Base-by-base conservation (phyloP, 129 eudicot species). In the Chrysanthemum lavandulifolium region DNA sequence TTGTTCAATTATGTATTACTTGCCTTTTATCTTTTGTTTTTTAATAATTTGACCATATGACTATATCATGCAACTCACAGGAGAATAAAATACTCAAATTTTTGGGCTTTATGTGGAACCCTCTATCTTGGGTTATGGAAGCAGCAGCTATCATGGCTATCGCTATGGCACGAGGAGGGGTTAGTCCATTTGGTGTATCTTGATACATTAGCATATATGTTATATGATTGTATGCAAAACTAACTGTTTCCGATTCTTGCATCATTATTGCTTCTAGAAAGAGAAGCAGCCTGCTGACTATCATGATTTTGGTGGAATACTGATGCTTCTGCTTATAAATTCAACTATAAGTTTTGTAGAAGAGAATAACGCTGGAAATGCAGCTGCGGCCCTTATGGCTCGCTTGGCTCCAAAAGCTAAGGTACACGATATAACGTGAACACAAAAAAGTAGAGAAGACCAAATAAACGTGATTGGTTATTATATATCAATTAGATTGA, bases 341-440 rank as follows among this genome's bases (percentile, higher is more conserved):
- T 84, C 88, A 73, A 80, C 85, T 61, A 84, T 84, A 63, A 80
- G 88, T 84, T 84, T 84, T 43, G 78, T 84, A 21, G 88, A 84
- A 63, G 88, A 84, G 78, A 84, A 84, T 77, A 84, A 80, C 31
- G 88, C 88, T 13, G 88, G 88, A 14, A 84, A 84, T 14, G 88
- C 88, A 77, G 88, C 88, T 72, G 79, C 88, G 43, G 88, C 88
- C 55, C 82, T 84, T 76, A 84, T 84, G 88, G 88, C 88, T 29
- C 80, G 88, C 60, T 73, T 84, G 80, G 88, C 88, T 63, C 88
- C 88, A 11, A 84, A 78, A 77, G 88, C 88, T 49, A 84, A 80
- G 85, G 88, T 80, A 63, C 16, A 23, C 19, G 59, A 18, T 19
- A 27, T 53, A 53, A 14, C 14, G 4, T 52, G 13, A 10, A 52